Conservation (phyloP, 225 moss, liverwort and hornwort species). For the Rhytidiadelphus loreus region DNA sequence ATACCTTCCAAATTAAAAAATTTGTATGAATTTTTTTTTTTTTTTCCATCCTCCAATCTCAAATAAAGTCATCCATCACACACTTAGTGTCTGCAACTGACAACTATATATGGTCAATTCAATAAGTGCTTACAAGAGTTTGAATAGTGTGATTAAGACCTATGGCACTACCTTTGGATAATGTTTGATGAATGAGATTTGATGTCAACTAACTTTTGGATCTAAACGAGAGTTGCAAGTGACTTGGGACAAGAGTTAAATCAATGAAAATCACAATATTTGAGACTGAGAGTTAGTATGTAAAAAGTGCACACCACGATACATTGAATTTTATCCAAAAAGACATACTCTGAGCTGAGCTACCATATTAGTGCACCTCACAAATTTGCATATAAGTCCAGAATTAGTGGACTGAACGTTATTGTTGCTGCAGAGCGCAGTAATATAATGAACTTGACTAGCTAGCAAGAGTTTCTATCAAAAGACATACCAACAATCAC, state of each 20-base stretch:
- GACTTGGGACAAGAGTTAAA: not conserved
- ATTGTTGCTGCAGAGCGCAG: not conserved
- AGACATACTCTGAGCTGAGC: rapidly evolving
- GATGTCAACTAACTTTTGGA: not conserved
- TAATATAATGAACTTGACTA: not conserved
- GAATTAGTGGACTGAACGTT: not conserved
- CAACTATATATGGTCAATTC: too few relatives aligned
- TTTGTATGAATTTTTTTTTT: too few relatives aligned
- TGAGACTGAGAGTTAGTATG: too few relatives aligned
- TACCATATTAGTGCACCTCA: not conserved
- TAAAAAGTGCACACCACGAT: not conserved
- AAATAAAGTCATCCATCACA: too few relatives aligned
- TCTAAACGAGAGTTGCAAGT: too few relatives aligned
- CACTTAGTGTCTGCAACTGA: too few relatives aligned
- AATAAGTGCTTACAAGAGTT: not conserved
- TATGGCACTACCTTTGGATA: not conserved
- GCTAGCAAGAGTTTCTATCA: not conserved
- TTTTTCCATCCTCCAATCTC: too few relatives aligned
- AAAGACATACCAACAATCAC: not conserved
- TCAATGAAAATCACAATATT: not conserved
- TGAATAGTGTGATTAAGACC: not conserved
- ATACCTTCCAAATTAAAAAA: too few relatives aligned
- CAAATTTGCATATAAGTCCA: not conserved
- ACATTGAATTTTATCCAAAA: not conserved
- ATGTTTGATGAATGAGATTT: not conserved